phyloP scores from a whole-genome alignment of 306 rosid species.

The Datisca glomerata region DNA sequence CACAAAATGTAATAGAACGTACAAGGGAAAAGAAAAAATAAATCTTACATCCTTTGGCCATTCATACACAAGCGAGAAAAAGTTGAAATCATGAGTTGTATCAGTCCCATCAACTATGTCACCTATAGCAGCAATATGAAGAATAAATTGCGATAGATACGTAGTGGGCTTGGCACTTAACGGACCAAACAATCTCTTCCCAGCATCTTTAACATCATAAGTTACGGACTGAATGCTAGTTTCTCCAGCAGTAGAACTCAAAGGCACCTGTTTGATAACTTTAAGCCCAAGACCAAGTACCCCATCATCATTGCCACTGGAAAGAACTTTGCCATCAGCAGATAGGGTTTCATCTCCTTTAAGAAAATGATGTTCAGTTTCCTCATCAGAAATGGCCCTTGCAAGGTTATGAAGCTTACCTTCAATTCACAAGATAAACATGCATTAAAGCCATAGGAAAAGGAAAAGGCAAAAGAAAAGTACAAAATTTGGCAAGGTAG shows the following conservation, averaged over 20 bases:
- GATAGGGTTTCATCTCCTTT: conserved; percentile 68
- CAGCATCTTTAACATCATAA: conserved; percentile 75
- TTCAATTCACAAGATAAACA: conserved; percentile 21
- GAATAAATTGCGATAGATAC: conserved; percentile 82
- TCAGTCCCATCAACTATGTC: conserved; percentile 97
- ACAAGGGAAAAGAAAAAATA: conserved; percentile 20
- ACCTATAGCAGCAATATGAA: conserved; percentile 93
- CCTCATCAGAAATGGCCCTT: conserved; percentile 96
- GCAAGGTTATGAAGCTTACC: conserved; percentile 99
- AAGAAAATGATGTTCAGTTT: conserved; percentile 48
- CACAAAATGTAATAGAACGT: conserved; percentile 2
- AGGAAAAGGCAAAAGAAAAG: neutral
- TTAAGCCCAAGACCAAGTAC: conserved; percentile 82
- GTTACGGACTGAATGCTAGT: conserved; percentile 38
- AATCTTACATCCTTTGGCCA: conserved; percentile 97
- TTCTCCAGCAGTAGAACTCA: conserved; percentile 43
- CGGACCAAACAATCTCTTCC: conserved; percentile 70
- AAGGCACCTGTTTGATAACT: conserved; percentile 52
- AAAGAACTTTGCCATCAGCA: conserved; percentile 45
- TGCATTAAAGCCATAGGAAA: conserved; percentile 14
- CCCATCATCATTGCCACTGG: conserved; percentile 52
- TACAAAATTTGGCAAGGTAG: conserved; percentile 9
- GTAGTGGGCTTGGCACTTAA: conserved; percentile 77
- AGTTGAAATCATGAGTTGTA: conserved; percentile 96
- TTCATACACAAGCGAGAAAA: conserved; percentile 80